Conservation (phyloP, 2,329 filamentous ascomycete genomes). For the Alternaria incomplexa region DNA sequence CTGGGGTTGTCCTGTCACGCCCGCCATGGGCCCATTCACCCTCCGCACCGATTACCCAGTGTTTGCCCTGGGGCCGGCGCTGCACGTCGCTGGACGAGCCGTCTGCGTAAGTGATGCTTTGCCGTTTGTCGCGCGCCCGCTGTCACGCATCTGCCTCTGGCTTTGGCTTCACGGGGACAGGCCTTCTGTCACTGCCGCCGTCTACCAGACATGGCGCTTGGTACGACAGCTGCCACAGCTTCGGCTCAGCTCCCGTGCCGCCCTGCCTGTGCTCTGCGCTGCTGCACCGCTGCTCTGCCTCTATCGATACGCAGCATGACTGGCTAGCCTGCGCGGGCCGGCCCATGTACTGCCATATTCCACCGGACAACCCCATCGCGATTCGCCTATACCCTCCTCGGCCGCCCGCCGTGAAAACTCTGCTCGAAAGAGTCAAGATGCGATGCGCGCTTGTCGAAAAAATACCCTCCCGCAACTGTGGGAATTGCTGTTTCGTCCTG, state of each 20-base stretch:
- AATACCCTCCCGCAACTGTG: slow-evolving; percentile 6
- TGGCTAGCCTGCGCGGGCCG: slow-evolving; percentile 41
- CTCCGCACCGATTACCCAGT: slow-evolving; percentile 14
- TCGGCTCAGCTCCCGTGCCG: slow-evolving; percentile 28
- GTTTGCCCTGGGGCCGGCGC: slow-evolving; percentile 25
- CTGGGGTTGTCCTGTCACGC: slow-evolving; percentile 22
- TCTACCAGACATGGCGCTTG: slow-evolving; percentile 11
- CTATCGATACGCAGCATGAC: slow-evolving; percentile 26
- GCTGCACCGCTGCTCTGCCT: slow-evolving; percentile 3
- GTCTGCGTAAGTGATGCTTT: slow-evolving; percentile 25
- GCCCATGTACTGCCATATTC: slow-evolving; percentile 35
- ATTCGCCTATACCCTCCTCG: slow-evolving; percentile 29
- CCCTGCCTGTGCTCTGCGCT: slow-evolving; percentile 6
- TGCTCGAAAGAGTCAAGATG: slow-evolving; percentile 29
- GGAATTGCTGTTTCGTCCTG: slow-evolving; percentile 4
- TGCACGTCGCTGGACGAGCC: slow-evolving; percentile 11
- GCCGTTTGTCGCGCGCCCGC: slow-evolving; percentile 24
- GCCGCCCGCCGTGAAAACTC: slow-evolving; percentile 28
- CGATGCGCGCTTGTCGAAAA: slow-evolving; percentile 14
- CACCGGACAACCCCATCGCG: slow-evolving; percentile 16
- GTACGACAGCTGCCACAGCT: slow-evolving; percentile 29
- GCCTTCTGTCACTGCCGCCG: neutral
- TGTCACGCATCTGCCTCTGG: slow-evolving; percentile 8
- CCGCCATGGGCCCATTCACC: slow-evolving; percentile 20
- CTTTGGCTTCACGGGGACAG: slow-evolving; percentile 7